phyloP scores from a whole-genome alignment of 2,329 filamentous ascomycete species.

The Cadophora sp. region DNA sequence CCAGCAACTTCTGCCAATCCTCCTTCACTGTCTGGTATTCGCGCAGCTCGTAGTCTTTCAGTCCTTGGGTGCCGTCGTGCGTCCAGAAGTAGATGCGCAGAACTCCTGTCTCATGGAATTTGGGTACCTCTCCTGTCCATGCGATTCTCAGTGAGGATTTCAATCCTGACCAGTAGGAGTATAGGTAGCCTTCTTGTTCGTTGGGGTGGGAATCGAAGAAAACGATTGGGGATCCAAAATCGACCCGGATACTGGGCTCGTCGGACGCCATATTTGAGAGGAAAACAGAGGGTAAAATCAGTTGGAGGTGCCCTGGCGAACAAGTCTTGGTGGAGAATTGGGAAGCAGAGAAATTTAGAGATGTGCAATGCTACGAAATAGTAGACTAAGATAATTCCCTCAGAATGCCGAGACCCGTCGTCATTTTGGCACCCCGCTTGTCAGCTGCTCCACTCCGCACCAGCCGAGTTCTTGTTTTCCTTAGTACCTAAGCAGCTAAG shows the following conservation, averaged over 20 bases:
- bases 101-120: conserved; percentile 34
- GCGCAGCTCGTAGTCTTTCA: conserved; percentile 40
- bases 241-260: conserved; percentile 20
- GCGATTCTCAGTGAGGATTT: conserved; percentile 37
- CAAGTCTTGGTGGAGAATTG: not conserved
- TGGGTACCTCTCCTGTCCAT: conserved; percentile 39
- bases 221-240: conserved; percentile 37
- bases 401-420: conserved; percentile 6
- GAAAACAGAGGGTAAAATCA: not conserved
- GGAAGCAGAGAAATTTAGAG: not conserved
- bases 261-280: conserved; percentile 13
- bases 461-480: not conserved
- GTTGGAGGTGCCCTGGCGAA: not conserved
- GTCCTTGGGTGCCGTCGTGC: conserved; percentile 35
- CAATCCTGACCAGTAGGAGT: conserved; percentile 37
- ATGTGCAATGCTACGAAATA: not conserved
- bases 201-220: conserved; percentile 43
- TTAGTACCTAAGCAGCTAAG: too few relatives aligned
- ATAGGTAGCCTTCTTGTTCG: conserved; percentile 38
- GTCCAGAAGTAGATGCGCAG: conserved; percentile 41
- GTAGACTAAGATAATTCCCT: conserved; percentile 7
- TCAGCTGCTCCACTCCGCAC: conserved; percentile 2
- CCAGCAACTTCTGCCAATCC: conserved; percentile 36
- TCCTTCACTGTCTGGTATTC: conserved; percentile 37
- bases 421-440: not conserved